Evolutionary conservation across 805 yeast genomes (phyloP), one percentile per base, ranked within the genome.

Genomic region (Metschnikowia matae): DNA sequence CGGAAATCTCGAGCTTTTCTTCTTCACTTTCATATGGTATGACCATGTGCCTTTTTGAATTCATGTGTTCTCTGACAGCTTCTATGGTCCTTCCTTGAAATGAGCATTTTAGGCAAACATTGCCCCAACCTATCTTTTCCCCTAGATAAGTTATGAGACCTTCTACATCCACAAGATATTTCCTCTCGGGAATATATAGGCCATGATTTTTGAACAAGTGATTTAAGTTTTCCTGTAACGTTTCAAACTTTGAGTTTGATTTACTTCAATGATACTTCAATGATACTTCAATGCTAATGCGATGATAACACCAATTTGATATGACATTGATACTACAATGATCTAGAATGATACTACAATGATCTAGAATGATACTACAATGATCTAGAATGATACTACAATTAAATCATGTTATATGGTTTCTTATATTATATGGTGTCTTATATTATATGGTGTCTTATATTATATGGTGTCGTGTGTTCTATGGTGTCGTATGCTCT

Each of bases 11-110:
- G 44, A 83, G 77, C 62, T 83, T 83, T 61, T 94, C 96, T 50
- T 84, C 85, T 48, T 82, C 85, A 0, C 82, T 68, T 60, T 94
- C 98, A 67, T 87, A 94, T 0, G 98, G 97, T 53, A 94, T 78
- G 62, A 82, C 80, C 71, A 92, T 86, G 67, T 94, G 99, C 51
- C 89, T 82, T 67, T 94, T 94, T 7, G 86, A 78, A 4, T 75
- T 60, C 87, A 89, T 85, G 67, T 94, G 99, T 40, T 89, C 94
- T 58, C 96, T 83, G 10, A 88, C 90, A 53, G 96, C 87, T 61
- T 88, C 95, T 31, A 92, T 63, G 48, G 83, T 81, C 54, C 81
- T 79, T n/a, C 98, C 98, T 66, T 87, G 86, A 64, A 84, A 94
- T 31, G 75, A 74, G 66, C 99, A 94, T 48, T 82, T 79, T 43